Conservation (phyloP, 805 yeast species). For the Kuraishia floccosa region DNA sequence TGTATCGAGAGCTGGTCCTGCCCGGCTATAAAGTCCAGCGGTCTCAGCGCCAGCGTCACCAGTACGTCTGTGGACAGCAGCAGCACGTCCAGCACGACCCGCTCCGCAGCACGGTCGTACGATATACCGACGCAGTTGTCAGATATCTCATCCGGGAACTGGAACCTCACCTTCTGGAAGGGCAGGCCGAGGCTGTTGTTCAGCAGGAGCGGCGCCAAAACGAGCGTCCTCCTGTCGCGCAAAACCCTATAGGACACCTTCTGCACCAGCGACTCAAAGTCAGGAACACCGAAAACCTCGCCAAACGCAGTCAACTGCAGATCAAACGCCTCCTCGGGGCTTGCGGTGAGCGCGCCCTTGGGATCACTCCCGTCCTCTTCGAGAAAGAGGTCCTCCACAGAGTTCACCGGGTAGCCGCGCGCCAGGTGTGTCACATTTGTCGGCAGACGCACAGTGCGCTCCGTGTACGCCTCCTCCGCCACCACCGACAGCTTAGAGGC, state of each 20-base stretch:
- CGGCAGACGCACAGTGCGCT: no score
- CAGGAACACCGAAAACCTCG: slow-evolving; percentile 9
- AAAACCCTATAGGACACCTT: slow-evolving; percentile 19
- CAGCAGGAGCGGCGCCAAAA: slow-evolving; percentile 26
- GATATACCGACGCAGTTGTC: slow-evolving; percentile 24
- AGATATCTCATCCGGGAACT: slow-evolving; percentile 24
- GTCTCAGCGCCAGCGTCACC: slow-evolving; percentile 33
- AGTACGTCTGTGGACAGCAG: slow-evolving; percentile 40
- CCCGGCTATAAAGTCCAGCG: slow-evolving; percentile 27
- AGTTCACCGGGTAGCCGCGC: no score
- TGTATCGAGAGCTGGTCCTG: slow-evolving; percentile 4
- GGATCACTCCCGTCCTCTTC: no score
- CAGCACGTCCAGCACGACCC: slow-evolving; percentile 38
- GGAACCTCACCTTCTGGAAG: slow-evolving; percentile 24
- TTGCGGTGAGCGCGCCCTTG: no score
- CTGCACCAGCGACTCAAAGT: no score
- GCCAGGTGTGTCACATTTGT: no score
- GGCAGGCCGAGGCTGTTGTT: slow-evolving; percentile 21
- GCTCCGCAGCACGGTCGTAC: slow-evolving; percentile 16
- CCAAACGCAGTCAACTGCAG: slow-evolving; percentile 7
- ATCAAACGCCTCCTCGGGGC: slow-evolving; percentile 7
- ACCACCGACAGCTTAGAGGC: no score
- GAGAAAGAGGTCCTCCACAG: no score
- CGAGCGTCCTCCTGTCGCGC: slow-evolving; percentile 19
- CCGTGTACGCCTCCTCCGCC: no score